Base-by-base conservation (phyloP, 108 stramenopile genomes). In the Cyclotella atomus region DNA sequence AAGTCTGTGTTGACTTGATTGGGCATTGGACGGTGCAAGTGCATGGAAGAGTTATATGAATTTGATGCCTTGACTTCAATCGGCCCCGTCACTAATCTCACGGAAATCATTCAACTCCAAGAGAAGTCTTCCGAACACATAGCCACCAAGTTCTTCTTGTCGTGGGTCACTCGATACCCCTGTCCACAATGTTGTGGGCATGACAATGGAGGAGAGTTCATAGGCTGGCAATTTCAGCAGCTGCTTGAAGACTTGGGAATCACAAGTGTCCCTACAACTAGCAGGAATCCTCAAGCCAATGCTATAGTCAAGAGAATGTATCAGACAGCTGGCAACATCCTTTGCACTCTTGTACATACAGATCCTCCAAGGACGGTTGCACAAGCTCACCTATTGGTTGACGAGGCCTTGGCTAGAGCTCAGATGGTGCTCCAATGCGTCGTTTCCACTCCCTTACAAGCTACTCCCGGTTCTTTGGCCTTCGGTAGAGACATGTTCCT, bases 141-240 rank as follows among this genome's bases (percentile, higher is more conserved):
- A 10, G 2, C 12, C 10, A 28, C 7, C 25, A 56, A 56, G 29
- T 56, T 56, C 16, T 4, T 15, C 2, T 7, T 15, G 6, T 56
- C 27, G 6, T 56, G 55, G 55, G 2, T 56, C 2, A 9, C 55
- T 28, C 23, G 25, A 15, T 56, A 56, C 16, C 55, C 55, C 2
- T 4, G 21, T 24, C 55, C 55, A 56, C 9, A 7, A 2, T 29
- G 24, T 10, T 43, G 30, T 30, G 47, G 83, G 25, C 59, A 70
- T 70, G 87, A 88, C 41, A 60, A 83, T 23, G 87, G 87, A 3
- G n/a, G n/a, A n/a, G n/a, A n/a, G n/a, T n/a, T n/a, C n/a, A n/a
- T n/a, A n/a, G n/a, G n/a, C n/a, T n/a, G 43, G 59, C 15, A 82
- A 88, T 84, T 77, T 50, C 77, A 80, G 68, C 6, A 47, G 10